These are phyloP conservation scores for Geotrichum siamense DNA, from an alignment of 1,139 yeast genomes.

Conservation along the genomic window DNA sequence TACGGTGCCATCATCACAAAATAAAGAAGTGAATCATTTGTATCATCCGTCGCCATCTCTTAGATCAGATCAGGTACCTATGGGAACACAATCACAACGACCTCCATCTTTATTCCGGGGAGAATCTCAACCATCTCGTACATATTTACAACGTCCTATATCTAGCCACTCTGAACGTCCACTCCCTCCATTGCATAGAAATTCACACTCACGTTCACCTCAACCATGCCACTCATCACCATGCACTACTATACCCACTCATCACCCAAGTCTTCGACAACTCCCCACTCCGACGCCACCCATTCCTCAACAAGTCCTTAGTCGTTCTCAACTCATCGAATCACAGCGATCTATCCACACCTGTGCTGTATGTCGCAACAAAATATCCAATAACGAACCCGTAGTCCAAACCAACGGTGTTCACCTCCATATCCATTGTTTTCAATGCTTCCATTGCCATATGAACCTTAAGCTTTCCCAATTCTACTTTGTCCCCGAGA, in stretches of 20 bases:
- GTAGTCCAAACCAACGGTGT: conserved; percentile 26
- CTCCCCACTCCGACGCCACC: conserved; percentile 4
- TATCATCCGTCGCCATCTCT: no score
- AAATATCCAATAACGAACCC: conserved; percentile 21
- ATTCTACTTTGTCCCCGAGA: conserved; percentile 23
- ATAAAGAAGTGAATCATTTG: no score
- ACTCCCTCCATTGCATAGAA: neutral
- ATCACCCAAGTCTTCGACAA: neutral
- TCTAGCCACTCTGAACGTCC: neutral
- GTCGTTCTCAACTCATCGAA: conserved; percentile 7
- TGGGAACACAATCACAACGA: no score
- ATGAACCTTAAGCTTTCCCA: conserved; percentile 31
- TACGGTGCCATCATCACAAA: no score
- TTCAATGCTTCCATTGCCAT: conserved; percentile 29
- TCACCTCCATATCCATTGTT: conserved; percentile 30
- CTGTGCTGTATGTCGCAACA: conserved; percentile 17
- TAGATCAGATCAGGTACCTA: conserved; percentile 2
- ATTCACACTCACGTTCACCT: neutral
- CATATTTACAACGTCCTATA: neutral
- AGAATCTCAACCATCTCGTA: no score
- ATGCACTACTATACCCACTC: no score
- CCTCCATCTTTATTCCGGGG: no score
- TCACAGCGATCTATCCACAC: conserved; percentile 15
- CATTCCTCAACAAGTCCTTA: conserved; percentile 12
- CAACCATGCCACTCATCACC: neutral